Base-by-base conservation (phyloP, 2,329 filamentous ascomycete genomes). In the Tolypocladium endophyticum region DNA sequence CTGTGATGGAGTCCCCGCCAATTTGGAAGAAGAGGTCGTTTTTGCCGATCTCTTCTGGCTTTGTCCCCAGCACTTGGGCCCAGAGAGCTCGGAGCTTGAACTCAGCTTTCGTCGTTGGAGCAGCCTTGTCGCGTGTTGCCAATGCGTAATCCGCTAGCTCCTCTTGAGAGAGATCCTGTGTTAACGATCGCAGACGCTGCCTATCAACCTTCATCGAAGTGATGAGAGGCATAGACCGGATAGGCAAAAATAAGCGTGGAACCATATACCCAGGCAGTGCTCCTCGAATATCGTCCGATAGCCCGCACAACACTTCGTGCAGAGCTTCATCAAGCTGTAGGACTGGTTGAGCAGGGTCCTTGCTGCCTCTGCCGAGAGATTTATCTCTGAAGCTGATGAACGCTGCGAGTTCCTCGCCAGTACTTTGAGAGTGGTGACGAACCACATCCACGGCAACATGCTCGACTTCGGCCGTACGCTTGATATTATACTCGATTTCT, bases 401-500 rank as follows among this genome's bases (percentile, higher is more conserved):
- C 0, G 25, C 28, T 36, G 41, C 43, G 18, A 11, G 12, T 12
- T 55, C 14, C 2, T 25, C 33, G 9, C 25, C 5, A 2, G 9
- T 12, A 8, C 14, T 9, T 1, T 12, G 8, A 25, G 36, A 28
- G 2, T 38, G 35, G 2, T 20, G 54, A 14, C 39, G 47, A 4
- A 61, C n/a, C 11, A 63, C 59, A 28, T 61, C 61, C 33, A 58
- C 59, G 23, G 18, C 56, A 35, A 59, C 59, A 25, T 63, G 61
- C 11, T 33, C 36, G 20, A 56, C 52, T 8, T 52, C 55, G 5
- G 57, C 36, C 3, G 61, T 23, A 4, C 39, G 38, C 28, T 59
- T 52, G 1, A 43, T 45, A n/a, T 65, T 41, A 6, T 63, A 54
- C 47, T 69, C 68, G 5, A 70, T 41, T 43, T 68, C 67, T 0